Evolutionary conservation across 1,139 yeast species (phyloP), one percentile per base, ranked within the genome.

Genomic region (Kluyveromyces marxianus): DNA sequence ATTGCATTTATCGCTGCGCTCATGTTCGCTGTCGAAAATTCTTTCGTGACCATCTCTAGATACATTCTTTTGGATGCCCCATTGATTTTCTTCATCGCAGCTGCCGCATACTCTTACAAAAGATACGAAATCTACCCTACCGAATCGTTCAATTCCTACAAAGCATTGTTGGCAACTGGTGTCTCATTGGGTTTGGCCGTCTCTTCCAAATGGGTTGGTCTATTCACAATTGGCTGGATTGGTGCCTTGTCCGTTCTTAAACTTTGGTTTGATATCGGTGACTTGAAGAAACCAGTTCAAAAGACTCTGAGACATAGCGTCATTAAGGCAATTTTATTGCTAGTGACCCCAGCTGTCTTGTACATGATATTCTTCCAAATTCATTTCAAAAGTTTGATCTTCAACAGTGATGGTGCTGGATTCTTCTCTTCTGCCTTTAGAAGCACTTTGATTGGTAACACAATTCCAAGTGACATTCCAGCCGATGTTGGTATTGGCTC

Each of bases 171-270:
- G 27, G 75, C 87, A 38, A 79, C 95, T 35, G 96, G 95, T 51
- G 67, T 88, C 44, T 84, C 84, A 21, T 72, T 94, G 46, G 99
- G 98, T 42, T 78, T 94, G 48, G 92, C 97, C 2, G 72, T 84
- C 32, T 79, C 90, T 39, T 82, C 96, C 40, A 94, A 94, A 67
- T 92, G 98, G 97, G 97, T 92, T 42, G 99, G 98, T 46, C 70
- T 92, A 41, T 92, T 92, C 72, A 92, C 98, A 35, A 68, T 90
- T 54, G 89, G 86, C 6, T 94, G 98, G 97, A 78, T 87, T 50
- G 98, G 98, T 41, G 45, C 76, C 4, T 65, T 79, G 52, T 88
- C 95, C 55, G 64, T 81, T 25, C 75, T 79, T 69, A 94, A 87
- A 62, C 67, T 92, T 57, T 90, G 97, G 97, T 79, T 87, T 64